These are phyloP conservation scores for Benincasa hispida DNA, from an alignment of 306 rosid genomes.

Conservation along the genomic window DNA sequence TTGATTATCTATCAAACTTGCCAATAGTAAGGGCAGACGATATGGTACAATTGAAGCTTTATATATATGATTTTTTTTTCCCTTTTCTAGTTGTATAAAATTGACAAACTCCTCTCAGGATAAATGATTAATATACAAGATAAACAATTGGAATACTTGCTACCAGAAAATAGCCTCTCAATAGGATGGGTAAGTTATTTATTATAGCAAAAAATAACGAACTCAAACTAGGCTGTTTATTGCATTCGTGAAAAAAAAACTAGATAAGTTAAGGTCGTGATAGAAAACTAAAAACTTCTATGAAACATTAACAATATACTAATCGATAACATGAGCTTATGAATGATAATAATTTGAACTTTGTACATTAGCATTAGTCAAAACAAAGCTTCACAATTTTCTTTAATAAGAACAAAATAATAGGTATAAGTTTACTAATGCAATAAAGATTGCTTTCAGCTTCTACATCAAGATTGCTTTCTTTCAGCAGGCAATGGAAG, in stretches of 20 bases:
- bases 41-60: not conserved
- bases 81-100: not conserved
- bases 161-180: not conserved
- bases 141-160: not conserved
- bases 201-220: slow-evolving; percentile 52
- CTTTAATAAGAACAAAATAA: not conserved
- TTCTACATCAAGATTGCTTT: not conserved
- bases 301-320: not conserved
- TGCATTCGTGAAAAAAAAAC: slow-evolving; percentile 63
- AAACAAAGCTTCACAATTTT: not conserved
- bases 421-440: not conserved
- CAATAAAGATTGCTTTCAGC: not conserved
- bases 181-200: not conserved
- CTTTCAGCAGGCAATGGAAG: not conserved
- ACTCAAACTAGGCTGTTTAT: slow-evolving; percentile 83
- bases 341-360: not conserved
- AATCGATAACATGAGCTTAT: not conserved
- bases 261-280: not conserved
- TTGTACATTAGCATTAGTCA: not conserved
- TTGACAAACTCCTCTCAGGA: not conserved
- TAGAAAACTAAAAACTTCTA: not conserved
- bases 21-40: not conserved
- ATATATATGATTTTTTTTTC: not conserved
- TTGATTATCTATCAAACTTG: not conserved
- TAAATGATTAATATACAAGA: not conserved